A percentile compares a stretch with the other conserved stretches of the same genome.
phyloP scores from a whole-genome alignment of 208 protist species.

The Angomonas ambiguus region DNA sequence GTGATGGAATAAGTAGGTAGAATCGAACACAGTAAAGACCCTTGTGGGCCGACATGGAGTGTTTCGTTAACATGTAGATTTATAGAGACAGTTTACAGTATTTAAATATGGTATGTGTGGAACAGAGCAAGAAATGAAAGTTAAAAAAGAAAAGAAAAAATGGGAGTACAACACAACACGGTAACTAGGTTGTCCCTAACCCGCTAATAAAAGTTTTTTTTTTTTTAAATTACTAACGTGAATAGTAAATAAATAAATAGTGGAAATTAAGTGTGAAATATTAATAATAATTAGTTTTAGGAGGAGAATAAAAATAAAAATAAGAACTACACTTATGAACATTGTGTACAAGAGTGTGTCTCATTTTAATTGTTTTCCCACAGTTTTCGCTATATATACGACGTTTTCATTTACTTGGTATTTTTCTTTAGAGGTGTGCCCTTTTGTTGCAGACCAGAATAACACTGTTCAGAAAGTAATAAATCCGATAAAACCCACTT shows the following conservation, averaged over 20 bases:
- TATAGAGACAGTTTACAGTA: no score
- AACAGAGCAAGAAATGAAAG: slow-evolving; percentile 4
- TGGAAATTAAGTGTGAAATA: no score
- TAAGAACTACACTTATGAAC: no score
- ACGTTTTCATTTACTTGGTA: background rate
- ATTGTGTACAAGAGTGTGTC: no score
- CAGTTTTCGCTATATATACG: no score
- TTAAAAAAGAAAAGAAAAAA: background rate
- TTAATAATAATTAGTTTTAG: no score
- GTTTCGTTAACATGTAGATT: no score
- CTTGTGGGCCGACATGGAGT: no score
- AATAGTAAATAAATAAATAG: background rate
- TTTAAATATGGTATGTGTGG: no score
- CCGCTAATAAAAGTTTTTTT: background rate
- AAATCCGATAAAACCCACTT: slow-evolving; percentile 68
- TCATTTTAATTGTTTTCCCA: no score
- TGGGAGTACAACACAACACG: background rate
- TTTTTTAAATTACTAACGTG: background rate
- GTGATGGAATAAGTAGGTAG: no score
- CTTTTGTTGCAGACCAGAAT: background rate
- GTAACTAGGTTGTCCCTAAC: background rate
- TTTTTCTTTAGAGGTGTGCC: background rate
- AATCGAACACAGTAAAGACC: no score
- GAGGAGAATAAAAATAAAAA: background rate
- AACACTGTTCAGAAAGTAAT: slow-evolving; percentile 15